Percentiles rank a stretch among this genome's conserved stretches.
phyloP scores from a whole-genome alignment of 2,329 filamentous ascomycete genomes.

The Colletotrichum sp. region DNA sequence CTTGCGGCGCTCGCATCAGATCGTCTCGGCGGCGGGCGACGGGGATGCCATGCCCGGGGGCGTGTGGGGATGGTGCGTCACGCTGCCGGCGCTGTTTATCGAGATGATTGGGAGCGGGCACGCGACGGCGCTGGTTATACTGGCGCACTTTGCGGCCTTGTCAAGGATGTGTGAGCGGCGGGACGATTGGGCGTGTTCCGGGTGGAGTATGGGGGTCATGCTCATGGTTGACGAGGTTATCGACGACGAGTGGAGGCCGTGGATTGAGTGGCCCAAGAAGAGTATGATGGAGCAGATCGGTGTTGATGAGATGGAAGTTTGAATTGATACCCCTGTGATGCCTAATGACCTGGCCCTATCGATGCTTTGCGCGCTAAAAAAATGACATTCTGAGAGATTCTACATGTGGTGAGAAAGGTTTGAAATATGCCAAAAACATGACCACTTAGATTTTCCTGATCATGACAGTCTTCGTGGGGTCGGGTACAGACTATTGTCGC shows the following conservation, averaged over 20 bases:
- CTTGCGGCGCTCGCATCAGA: conserved; percentile 5
- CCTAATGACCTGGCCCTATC: background rate
- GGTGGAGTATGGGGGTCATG: conserved; percentile 22
- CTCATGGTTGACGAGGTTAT: conserved; percentile 14
- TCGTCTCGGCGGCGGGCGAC: background rate
- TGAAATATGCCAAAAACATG: background rate
- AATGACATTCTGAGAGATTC: background rate
- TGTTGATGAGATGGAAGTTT: conserved; percentile 21
- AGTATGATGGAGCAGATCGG: conserved; percentile 18
- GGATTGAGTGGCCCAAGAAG: conserved; percentile 23
- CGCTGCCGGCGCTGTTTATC: conserved; percentile 21
- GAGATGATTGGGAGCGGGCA: conserved; percentile 20
- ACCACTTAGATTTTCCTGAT: background rate
- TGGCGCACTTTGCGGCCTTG: conserved; percentile 25
- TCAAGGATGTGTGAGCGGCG: background rate
- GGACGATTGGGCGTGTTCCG: conserved; percentile 12
- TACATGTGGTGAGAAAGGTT: too few relatives aligned
- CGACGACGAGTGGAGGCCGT: conserved; percentile 9
- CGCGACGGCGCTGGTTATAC: conserved; percentile 22
- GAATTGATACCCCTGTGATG: background rate
- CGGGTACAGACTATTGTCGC: background rate
- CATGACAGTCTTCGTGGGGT: conserved; percentile 10
- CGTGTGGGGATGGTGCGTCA: conserved; percentile 21
- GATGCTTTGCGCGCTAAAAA: background rate
- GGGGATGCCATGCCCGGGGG: background rate